Conservation (phyloP, 148 eudicot genomes). For the Polygonum maritimum region DNA sequence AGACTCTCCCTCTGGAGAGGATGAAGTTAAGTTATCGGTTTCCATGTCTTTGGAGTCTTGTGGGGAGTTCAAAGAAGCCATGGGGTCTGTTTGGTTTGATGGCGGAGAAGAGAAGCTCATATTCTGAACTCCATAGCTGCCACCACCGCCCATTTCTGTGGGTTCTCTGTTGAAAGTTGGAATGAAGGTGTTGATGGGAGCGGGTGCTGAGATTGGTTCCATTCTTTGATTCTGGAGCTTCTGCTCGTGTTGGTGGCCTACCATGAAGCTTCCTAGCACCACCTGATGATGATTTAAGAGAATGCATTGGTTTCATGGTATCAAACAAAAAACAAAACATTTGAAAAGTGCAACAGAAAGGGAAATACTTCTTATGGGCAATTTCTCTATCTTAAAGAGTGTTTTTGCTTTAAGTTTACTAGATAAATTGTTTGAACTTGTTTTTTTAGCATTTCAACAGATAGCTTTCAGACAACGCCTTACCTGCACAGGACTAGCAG, state of each 20-base stretch:
- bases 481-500: slow-evolving; percentile 93
- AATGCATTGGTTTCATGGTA: background rate
- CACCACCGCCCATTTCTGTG: slow-evolving; percentile 30
- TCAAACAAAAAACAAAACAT: no score
- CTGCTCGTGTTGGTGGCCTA: slow-evolving; percentile 57
- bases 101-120: slow-evolving; percentile 34
- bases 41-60: slow-evolving; percentile 28
- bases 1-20: slow-evolving; percentile 39
- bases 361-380: no score
- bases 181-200: slow-evolving; percentile 15
- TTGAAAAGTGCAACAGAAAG: no score
- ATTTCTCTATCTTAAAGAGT: no score
- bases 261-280: slow-evolving; percentile 67
- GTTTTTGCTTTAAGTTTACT: background rate
- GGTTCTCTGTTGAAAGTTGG: slow-evolving; percentile 19
- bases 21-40: slow-evolving; percentile 24
- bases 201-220: slow-evolving; percentile 30
- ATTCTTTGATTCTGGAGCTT: slow-evolving; percentile 49
- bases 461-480: background rate
- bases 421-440: background rate
- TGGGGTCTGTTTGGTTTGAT: slow-evolving; percentile 31
- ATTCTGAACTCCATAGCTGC: slow-evolving; percentile 26
- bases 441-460: background rate
- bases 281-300: slow-evolving; percentile 31
- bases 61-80: slow-evolving; percentile 30